Evolutionary conservation across 768 basidiomycete genomes (phyloP).

Genomic region (Dictyophora rubrovolvata): DNA sequence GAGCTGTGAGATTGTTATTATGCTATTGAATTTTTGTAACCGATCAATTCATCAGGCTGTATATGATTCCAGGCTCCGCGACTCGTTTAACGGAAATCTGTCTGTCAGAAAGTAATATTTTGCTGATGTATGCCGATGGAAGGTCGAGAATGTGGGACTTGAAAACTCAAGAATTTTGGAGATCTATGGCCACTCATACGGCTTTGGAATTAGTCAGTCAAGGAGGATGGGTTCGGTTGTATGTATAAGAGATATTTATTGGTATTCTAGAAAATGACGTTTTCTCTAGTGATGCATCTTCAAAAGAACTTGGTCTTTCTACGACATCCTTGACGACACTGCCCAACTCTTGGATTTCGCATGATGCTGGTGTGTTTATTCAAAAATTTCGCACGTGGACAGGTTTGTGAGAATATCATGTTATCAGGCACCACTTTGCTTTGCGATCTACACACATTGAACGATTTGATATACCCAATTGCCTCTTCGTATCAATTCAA

Average conservation of each 20-base stretch:
- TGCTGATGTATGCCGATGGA: constrained; percentile 67
- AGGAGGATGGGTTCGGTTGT: constrained; percentile 73
- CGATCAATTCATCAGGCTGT: constrained; percentile 39
- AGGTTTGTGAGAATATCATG: background rate
- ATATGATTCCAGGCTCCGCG: constrained; percentile 74
- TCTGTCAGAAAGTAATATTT: constrained; percentile 54
- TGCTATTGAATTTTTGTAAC: background rate
- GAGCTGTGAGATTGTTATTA: constrained; percentile 50
- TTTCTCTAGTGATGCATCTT: background rate
- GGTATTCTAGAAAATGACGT: background rate
- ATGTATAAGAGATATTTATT: constrained; percentile 8
- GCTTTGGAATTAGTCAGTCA: constrained; percentile 63
- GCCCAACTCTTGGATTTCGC: background rate
- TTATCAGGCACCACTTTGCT: constrained; percentile 15
- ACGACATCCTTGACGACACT: constrained; percentile 2
- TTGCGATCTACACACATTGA: constrained; percentile 15
- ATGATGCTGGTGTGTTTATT: constrained; percentile 4
- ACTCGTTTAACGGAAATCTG: constrained; percentile 55
- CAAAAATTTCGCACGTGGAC: background rate
- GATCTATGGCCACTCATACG: constrained; percentile 69
- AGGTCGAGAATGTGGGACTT: constrained; percentile 84
- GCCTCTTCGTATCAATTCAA: constrained; percentile 5
- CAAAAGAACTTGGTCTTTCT: background rate
- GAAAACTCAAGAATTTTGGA: constrained; percentile 70
- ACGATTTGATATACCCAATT: background rate